Percentiles rank a stretch among this genome's conserved stretches.
phyloP scores from a whole-genome alignment of 306 rosid genomes.

The Cyclanthera cordifolia region DNA sequence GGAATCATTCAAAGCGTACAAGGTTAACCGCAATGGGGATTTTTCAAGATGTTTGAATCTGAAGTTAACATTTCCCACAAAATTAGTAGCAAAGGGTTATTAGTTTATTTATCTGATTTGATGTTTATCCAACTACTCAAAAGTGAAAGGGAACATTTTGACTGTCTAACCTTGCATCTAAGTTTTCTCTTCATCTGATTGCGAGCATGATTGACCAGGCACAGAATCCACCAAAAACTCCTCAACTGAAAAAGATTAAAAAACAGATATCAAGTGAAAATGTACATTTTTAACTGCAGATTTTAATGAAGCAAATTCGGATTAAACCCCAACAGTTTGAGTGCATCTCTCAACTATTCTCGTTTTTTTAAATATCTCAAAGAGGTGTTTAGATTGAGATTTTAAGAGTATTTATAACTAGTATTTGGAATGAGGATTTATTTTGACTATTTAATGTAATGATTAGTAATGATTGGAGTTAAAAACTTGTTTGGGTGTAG shows the following conservation, averaged over 20 bases:
- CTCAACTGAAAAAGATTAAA: slow-evolving; percentile 40
- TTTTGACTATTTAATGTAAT: too few species aligned
- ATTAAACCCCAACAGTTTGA: neutral
- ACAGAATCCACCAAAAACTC: slow-evolving; percentile 84
- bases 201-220: slow-evolving; percentile 39
- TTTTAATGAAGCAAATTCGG: neutral
- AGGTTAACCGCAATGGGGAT: too few species aligned
- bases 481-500: too few species aligned
- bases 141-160: neutral
- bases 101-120: neutral
- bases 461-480: too few species aligned
- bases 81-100: neutral
- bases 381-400: too few species aligned
- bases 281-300: neutral
- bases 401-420: too few species aligned
- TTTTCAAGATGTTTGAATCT: neutral
- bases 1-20: too few species aligned
- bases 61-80: slow-evolving; percentile 7
- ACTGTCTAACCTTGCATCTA: slow-evolving; percentile 16
- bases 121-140: slow-evolving; percentile 2
- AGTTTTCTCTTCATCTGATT: slow-evolving; percentile 64
- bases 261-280: neutral
- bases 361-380: too few species aligned
- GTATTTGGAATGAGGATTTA: too few species aligned
- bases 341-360: neutral